These are phyloP conservation scores for Blastobotrys elegans DNA, from an alignment of 1,139 yeast genomes.

Conservation along the genomic window DNA sequence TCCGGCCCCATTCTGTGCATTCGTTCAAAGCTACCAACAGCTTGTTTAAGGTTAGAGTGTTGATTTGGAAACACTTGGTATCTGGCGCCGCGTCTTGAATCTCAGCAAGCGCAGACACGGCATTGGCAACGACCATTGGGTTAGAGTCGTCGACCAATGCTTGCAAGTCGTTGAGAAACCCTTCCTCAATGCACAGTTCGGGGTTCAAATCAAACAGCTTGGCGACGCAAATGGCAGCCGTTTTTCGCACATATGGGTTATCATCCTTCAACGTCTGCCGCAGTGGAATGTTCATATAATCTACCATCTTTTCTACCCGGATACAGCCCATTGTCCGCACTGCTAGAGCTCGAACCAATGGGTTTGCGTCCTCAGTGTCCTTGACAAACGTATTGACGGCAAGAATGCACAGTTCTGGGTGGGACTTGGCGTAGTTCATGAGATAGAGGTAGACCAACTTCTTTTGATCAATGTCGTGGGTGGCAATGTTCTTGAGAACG, in stretches of 20 bases:
- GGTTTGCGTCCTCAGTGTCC: slow-evolving; percentile 96
- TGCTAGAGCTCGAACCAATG: slow-evolving; percentile 91
- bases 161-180: slow-evolving; percentile 68
- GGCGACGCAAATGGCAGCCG: slow-evolving; percentile 97
- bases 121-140: slow-evolving; percentile 92
- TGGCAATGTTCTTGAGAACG: slow-evolving; percentile 92
- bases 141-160: slow-evolving; percentile 78
- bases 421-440: slow-evolving; percentile 95
- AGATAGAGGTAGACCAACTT: slow-evolving; percentile 89
- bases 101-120: slow-evolving; percentile 80
- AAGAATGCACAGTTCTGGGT: slow-evolving; percentile 91
- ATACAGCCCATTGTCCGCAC: slow-evolving; percentile 99
- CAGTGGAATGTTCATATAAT: slow-evolving; percentile 87
- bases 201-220: slow-evolving; percentile 86
- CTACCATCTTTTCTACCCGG: slow-evolving; percentile 90
- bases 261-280: slow-evolving; percentile 83
- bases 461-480: slow-evolving; percentile 94
- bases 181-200: slow-evolving; percentile 76
- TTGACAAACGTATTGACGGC: slow-evolving; percentile 95
- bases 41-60: slow-evolving; percentile 50
- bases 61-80: slow-evolving; percentile 42
- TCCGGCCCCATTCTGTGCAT: slow-evolving; percentile 99
- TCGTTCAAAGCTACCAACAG: slow-evolving; percentile 83
- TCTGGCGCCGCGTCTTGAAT: slow-evolving; percentile 65
- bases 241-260: slow-evolving; percentile 94